Evolutionary conservation across 164 flowering plant genomes (phyloP).

Genomic region (Brasenia schreberi): DNA sequence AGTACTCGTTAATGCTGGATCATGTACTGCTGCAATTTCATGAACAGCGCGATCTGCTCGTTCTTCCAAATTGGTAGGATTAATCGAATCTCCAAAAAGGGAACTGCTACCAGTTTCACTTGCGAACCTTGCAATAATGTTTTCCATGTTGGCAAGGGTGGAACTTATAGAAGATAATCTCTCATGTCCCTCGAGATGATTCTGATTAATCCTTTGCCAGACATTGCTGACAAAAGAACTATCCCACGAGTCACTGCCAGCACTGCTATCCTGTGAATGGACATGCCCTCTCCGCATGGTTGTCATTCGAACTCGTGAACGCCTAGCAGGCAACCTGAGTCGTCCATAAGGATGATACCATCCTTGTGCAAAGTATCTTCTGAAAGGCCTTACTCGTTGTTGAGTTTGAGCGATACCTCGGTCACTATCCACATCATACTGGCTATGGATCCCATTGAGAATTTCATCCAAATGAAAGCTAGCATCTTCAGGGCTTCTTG

Average conservation of each 20-base stretch:
- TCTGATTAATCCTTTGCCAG: conserved; percentile 10
- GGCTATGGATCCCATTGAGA: conserved; percentile 8
- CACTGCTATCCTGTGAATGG: conserved; percentile 1
- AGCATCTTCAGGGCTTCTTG: conserved; percentile 10
- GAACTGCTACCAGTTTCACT: conserved; percentile 4
- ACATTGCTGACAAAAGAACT: conserved; percentile 9
- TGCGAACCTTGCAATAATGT: conserved; percentile 9
- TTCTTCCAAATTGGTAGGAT: conserved; percentile 6
- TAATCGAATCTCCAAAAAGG: conserved; percentile 11
- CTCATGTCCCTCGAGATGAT: conserved; percentile 9
- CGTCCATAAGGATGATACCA: background rate
- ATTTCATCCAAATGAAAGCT: conserved; percentile 12
- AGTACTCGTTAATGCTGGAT: conserved; percentile 19
- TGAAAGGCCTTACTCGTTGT: conserved; percentile 6
- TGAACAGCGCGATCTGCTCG: conserved; percentile 5
- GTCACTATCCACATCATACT: conserved; percentile 10
- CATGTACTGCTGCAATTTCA: conserved; percentile 12
- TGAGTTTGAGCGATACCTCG: conserved; percentile 4
- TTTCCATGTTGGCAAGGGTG: conserved; percentile 5
- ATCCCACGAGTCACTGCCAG: conserved; percentile 10
- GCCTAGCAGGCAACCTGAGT: too few relatives aligned
- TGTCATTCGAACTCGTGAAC: too few relatives aligned
- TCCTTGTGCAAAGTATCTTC: conserved; percentile 3
- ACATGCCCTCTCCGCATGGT: too few relatives aligned
- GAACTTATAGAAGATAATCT: conserved; percentile 15